A percentile compares a stretch with the other conserved stretches of the same genome.
phyloP scores from a whole-genome alignment of 2,329 filamentous ascomycete genomes.

The Orbilia ellipsospora region DNA sequence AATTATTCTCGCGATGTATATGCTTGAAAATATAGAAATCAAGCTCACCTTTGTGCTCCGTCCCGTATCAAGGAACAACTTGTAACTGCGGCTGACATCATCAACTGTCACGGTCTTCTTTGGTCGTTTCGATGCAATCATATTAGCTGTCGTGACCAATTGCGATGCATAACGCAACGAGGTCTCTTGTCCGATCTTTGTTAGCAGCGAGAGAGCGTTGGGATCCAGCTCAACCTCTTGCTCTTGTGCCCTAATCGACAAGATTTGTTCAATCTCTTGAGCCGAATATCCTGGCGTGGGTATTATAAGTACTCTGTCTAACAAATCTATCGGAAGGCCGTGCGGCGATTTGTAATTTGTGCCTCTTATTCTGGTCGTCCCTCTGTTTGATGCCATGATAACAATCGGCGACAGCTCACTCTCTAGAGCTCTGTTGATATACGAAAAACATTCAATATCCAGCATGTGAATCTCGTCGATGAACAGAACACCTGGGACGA shows the following conservation, averaged over 20 bases:
- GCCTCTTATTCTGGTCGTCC: slow-evolving; percentile 88
- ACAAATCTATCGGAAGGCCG: slow-evolving; percentile 91
- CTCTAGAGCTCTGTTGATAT: slow-evolving; percentile 96
- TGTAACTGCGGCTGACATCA: slow-evolving; percentile 93
- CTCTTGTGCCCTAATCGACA: slow-evolving; percentile 89
- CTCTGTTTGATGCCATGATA: slow-evolving; percentile 98
- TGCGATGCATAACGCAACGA: slow-evolving; percentile 97
- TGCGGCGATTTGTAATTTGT: slow-evolving; percentile 94
- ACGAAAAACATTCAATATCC: slow-evolving; percentile 98
- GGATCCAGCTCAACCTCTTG: slow-evolving; percentile 93
- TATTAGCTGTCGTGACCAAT: slow-evolving; percentile 91
- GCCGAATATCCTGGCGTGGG: slow-evolving; percentile 85
- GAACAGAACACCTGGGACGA: slow-evolving; percentile 95
- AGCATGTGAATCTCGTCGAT: slow-evolving; percentile 99
- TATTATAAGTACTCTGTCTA: slow-evolving; percentile 95
- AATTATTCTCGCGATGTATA: neutral
- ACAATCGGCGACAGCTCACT: slow-evolving; percentile 95
- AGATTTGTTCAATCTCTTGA: slow-evolving; percentile 91
- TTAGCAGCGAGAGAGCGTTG: slow-evolving; percentile 89
- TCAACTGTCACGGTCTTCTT: slow-evolving; percentile 77
- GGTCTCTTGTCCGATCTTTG: slow-evolving; percentile 93
- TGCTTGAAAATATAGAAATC: neutral
- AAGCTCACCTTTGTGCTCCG: slow-evolving; percentile 74
- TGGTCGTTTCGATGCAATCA: slow-evolving; percentile 85
- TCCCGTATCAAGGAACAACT: slow-evolving; percentile 89